Evolutionary conservation across 495 filamentous ascomycete species (phyloP), one percentile per base, ranked within the genome.

Genomic region (Tuber calosporum): DNA sequence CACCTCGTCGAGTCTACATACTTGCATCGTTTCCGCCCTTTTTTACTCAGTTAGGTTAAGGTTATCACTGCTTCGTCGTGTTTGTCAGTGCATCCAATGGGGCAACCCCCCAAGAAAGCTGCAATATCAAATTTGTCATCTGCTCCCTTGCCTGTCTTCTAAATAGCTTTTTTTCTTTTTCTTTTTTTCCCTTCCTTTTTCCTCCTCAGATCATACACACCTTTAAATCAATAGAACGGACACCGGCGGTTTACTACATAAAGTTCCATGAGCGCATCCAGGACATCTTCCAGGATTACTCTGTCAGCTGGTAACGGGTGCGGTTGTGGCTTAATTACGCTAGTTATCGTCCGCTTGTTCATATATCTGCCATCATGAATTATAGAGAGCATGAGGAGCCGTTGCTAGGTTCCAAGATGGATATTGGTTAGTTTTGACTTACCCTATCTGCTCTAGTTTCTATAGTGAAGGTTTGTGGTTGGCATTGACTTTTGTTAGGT

Each of bases 361-460:
- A 15, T 62, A 30, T 30, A 62, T 62, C n/a, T 62, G 11, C 68
- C 34, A 26, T 70, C 45, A 78, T 78, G 76, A 77, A 39, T 53
- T 66, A 70, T 71, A 62, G n/a, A 62, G 38, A 71, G 69, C 74
- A 71, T 37, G 66, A 72, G 20, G 70, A 70, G 15, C 70, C 42
- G 22, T 67, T 73, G 42, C 67, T 69, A 20, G 36, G 68, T 30
- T 67, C 36, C 11, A 73, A 72, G 41, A 73, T 26, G 68, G 38
- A 58, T 20, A 67, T 40, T 73, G 71, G 70, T 73, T 42, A 77
- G 70, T 45, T 45, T 68, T 73, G 67, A 68, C 48, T 42, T 26
- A 8, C 36, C 53, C 39, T 68, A 19, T 48, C 45, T 53, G n/a
- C 45, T 26, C 45, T 53, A n/a, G 22, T 53, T 26, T 9, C 11